These are phyloP conservation scores for Cunninghamia lanceolata DNA, from an alignment of 75 land plant species.

Conservation along the genomic window DNA sequence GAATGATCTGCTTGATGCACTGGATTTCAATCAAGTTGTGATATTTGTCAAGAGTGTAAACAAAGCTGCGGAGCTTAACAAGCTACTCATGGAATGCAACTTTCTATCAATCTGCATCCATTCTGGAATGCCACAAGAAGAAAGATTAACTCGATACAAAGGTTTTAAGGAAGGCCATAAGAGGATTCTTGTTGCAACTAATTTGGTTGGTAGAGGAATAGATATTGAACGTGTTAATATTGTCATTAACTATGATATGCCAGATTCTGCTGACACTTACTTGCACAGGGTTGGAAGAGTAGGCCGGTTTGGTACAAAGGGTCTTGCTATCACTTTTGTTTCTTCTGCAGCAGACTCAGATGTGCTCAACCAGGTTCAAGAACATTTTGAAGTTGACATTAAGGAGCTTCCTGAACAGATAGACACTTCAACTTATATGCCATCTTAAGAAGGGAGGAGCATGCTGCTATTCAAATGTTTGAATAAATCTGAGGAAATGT, in stretches of 20 bases:
- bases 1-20: constrained; percentile 96
- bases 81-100: constrained; percentile 93
- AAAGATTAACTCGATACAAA: constrained; percentile 41
- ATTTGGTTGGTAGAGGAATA: constrained; percentile 44
- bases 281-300: constrained; percentile 99
- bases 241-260: constrained; percentile 53
- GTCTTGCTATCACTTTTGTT: constrained; percentile 96
- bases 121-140: constrained; percentile 91
- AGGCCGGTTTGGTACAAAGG: constrained; percentile 97
- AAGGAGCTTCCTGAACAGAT: constrained; percentile 98
- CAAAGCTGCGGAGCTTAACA: constrained; percentile 95
- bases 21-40: no score
- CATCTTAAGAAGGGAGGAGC: neutral
- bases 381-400: constrained; percentile 95
- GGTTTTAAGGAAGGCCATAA: constrained; percentile 47
- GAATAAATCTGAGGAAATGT: no score
- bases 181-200: constrained; percentile 38
- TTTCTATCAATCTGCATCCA: no score
- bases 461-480: neutral
- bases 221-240: constrained; percentile 50
- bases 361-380: constrained; percentile 97
- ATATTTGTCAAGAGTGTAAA: constrained; percentile 95
- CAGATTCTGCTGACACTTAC: constrained; percentile 62
- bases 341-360: constrained; percentile 89
- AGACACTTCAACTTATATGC: constrained; percentile 87